Evolutionary conservation across 768 basidiomycete species (phyloP).

Genomic region (Phaeotremella skinneri): DNA sequence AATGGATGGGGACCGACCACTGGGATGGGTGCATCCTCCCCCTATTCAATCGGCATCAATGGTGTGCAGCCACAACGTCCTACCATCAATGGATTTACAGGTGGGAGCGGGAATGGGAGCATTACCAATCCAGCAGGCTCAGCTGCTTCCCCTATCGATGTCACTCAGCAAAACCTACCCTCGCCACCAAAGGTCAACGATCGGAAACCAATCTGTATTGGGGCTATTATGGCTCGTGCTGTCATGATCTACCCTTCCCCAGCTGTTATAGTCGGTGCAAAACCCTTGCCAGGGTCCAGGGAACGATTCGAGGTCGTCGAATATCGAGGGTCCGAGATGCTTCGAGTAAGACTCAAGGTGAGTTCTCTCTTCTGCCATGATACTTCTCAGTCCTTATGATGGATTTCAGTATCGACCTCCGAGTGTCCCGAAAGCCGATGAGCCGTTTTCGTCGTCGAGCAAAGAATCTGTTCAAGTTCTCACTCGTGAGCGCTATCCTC

Average conservation of each 20-base stretch:
- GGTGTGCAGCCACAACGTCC: too few species aligned
- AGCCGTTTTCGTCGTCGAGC: conserved; percentile 6
- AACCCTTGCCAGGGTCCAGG: conserved; percentile 13
- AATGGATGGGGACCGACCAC: too few species aligned
- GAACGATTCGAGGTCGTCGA: conserved; percentile 30
- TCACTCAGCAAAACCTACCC: conserved; percentile 12
- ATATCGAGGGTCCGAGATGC: conserved; percentile 32
- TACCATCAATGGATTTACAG: neutral
- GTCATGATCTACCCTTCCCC: conserved; percentile 43
- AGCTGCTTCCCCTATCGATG: neutral
- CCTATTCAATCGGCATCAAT: neutral
- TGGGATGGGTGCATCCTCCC: neutral
- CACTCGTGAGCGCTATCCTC: conserved; percentile 28
- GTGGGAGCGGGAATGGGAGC: neutral
- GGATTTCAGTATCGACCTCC: conserved; percentile 23
- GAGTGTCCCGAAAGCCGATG: conserved; percentile 21
- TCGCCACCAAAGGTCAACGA: conserved; percentile 21
- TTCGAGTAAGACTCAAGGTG: conserved; percentile 49
- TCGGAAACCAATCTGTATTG: conserved; percentile 40
- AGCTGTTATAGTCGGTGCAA: conserved; percentile 30
- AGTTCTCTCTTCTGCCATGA: conserved; percentile 11
- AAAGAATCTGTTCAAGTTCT: conserved; percentile 36
- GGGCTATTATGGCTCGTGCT: conserved; percentile 27
- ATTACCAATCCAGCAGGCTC: neutral
- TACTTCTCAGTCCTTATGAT: neutral